Percentiles rank a stretch among this genome's conserved stretches.
Conservation (phyloP, 768 basidiomycete genomes). For the Mycena sanguinolenta region DNA sequence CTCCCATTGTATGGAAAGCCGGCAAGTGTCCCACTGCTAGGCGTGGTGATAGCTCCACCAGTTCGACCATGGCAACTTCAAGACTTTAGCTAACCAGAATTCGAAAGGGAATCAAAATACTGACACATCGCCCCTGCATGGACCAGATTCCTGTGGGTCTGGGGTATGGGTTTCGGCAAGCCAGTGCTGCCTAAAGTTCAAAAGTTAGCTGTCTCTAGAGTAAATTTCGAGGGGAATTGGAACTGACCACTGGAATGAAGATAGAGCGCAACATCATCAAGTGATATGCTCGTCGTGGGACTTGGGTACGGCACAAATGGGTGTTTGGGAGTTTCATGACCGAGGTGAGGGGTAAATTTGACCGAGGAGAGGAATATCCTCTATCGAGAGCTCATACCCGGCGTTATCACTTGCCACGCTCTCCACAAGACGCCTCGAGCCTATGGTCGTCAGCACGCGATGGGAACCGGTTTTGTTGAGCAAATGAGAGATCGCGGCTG, state of each 20-base stretch:
- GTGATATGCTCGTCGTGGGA: slow-evolving; percentile 20
- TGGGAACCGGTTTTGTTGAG: slow-evolving; percentile 54
- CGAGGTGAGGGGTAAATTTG: slow-evolving; percentile 58
- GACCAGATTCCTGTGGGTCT: slow-evolving; percentile 16
- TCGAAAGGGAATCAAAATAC: background rate
- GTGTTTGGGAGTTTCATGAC: slow-evolving; percentile 46
- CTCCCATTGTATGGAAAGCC: slow-evolving; percentile 54
- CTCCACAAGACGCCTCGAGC: slow-evolving; percentile 44
- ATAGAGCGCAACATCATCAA: slow-evolving; percentile 50
- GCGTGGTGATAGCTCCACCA: slow-evolving; percentile 12
- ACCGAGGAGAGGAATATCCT: slow-evolving; percentile 51
- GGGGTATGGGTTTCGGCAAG: slow-evolving; percentile 25
- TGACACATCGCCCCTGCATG: background rate
- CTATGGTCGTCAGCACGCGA: slow-evolving; percentile 49
- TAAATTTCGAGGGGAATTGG: background rate
- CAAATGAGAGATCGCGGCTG: slow-evolving; percentile 51
- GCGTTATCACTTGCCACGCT: slow-evolving; percentile 5
- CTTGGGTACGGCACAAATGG: slow-evolving; percentile 47
- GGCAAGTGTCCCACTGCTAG: slow-evolving; percentile 45
- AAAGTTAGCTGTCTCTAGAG: background rate
- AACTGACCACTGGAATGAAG: slow-evolving; percentile 52
- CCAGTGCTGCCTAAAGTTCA: slow-evolving; percentile 25
- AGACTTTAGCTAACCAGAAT: background rate
- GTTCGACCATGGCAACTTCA: background rate
- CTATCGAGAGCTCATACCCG: slow-evolving; percentile 41